These are phyloP conservation scores for Diaporthe vexans DNA, from an alignment of 2,329 filamentous ascomycete genomes.

Conservation along the genomic window DNA sequence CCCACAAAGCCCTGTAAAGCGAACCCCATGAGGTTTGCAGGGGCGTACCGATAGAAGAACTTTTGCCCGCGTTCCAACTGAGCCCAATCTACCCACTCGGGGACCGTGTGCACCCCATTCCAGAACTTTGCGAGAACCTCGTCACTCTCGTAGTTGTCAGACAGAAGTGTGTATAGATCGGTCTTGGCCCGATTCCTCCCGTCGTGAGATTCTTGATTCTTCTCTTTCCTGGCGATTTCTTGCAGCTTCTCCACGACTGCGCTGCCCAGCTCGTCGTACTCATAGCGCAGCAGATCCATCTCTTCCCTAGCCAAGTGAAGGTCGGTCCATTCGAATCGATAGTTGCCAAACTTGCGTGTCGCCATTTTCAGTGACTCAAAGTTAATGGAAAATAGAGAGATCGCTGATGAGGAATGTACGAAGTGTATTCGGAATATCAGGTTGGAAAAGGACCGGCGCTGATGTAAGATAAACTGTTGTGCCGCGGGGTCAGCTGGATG, in stretches of 20 bases:
- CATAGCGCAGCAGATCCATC: conserved; percentile 11
- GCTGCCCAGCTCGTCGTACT: conserved; percentile 7
- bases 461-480: background rate
- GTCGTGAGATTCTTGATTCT: background rate
- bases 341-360: conserved; percentile 12
- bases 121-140: background rate
- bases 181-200: background rate
- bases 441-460: background rate
- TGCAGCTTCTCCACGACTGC: conserved; percentile 1
- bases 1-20: conserved; percentile 4
- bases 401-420: background rate
- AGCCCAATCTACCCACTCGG: conserved; percentile 17
- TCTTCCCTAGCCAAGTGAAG: conserved; percentile 7
- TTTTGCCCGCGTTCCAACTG: conserved; percentile 1
- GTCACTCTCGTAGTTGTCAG: background rate
- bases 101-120: background rate
- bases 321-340: conserved; percentile 4
- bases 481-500: background rate
- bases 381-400: background rate
- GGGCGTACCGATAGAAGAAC: conserved; percentile 7
- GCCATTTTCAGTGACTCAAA: background rate
- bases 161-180: background rate
- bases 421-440: background rate
- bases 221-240: background rate
- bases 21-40: conserved; percentile 2